A percentile compares a stretch with the other conserved stretches of the same genome.
Conservation (phyloP, 345 rosid genomes). For the Dovyalis caffra region DNA sequence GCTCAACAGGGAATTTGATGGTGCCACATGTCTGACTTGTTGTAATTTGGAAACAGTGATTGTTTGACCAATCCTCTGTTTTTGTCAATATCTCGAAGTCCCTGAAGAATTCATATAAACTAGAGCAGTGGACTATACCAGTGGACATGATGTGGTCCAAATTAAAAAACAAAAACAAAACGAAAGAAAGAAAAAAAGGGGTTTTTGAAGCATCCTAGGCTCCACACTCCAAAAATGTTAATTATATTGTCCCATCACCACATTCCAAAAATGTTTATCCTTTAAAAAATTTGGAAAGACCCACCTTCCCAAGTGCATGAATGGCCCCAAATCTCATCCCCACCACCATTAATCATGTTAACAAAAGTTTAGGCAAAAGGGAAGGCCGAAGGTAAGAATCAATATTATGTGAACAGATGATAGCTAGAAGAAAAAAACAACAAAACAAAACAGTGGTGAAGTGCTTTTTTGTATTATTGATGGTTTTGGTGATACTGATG, state of each 20-base stretch:
- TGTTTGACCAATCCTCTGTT: conserved; percentile 10
- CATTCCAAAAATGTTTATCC: conserved; percentile 38
- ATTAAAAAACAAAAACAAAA: no score
- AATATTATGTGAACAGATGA: no score
- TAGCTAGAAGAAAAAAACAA: not conserved
- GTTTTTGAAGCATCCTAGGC: conserved; percentile 23
- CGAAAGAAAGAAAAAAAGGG: conserved; percentile 2
- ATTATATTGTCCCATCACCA: conserved; percentile 47
- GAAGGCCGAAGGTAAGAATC: not conserved
- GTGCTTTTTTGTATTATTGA: no score
- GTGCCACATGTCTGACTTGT: conserved; percentile 13
- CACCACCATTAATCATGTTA: conserved; percentile 33
- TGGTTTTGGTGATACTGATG: no score
- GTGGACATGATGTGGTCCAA: conserved; percentile 39
- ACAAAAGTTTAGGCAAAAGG: conserved; percentile 31
- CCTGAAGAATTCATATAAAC: not conserved
- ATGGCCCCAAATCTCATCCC: conserved; percentile 23
- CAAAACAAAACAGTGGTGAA: no score
- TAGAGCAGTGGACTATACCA: not conserved
- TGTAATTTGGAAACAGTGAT: conserved; percentile 1
- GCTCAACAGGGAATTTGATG: not conserved
- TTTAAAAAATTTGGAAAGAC: conserved; percentile 7
- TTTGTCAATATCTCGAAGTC: conserved; percentile 25
- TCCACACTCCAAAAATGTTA: no score
- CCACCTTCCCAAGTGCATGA: conserved; percentile 23